Conservation (phyloP, 352 stramenopile genomes). For the Pythium aquatile region DNA sequence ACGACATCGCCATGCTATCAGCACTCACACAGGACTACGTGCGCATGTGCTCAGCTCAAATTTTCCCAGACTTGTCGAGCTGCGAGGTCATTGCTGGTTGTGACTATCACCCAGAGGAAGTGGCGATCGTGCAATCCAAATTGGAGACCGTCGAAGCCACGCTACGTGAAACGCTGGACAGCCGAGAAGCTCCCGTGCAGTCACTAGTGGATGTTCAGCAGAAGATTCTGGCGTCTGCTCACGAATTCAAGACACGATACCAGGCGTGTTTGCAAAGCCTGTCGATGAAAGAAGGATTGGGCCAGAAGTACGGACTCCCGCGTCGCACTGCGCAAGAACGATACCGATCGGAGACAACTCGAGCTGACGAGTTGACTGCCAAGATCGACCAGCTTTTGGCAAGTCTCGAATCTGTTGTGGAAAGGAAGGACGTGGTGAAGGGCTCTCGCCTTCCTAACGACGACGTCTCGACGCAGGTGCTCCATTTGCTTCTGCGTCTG, state of each 20-base stretch:
- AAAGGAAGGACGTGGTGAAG: conserved; percentile 20
- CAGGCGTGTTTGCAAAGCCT: conserved; percentile 74
- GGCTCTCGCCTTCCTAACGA: conserved; percentile 8
- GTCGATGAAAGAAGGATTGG: conserved; percentile 87
- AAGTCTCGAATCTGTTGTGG: conserved; percentile 43
- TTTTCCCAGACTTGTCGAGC: conserved; percentile 63
- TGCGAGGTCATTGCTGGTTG: conserved; percentile 67
- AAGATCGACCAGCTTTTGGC: conserved; percentile 63
- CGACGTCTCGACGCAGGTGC: conserved; percentile 25
- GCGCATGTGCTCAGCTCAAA: conserved; percentile 44
- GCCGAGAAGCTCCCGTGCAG: conserved; percentile 35
- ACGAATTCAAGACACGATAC: conserved; percentile 68
- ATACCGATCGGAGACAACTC: conserved; percentile 80
- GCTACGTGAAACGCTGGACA: conserved; percentile 33
- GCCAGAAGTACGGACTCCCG: conserved; percentile 87
- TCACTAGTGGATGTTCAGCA: conserved; percentile 36
- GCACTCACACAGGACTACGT: conserved; percentile 53
- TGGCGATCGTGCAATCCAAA: conserved; percentile 42
- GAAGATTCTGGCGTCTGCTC: conserved; percentile 31
- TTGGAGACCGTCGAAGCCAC: conserved; percentile 42
- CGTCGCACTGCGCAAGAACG: conserved; percentile 79
- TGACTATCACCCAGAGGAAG: conserved; percentile 84
- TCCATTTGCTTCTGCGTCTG: conserved; percentile 49
- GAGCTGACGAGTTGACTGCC: conserved; percentile 65
- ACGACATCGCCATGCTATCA: conserved; percentile 34